Base-by-base conservation (phyloP, 2,329 filamentous ascomycete genomes). In the Beauveria caledonica region DNA sequence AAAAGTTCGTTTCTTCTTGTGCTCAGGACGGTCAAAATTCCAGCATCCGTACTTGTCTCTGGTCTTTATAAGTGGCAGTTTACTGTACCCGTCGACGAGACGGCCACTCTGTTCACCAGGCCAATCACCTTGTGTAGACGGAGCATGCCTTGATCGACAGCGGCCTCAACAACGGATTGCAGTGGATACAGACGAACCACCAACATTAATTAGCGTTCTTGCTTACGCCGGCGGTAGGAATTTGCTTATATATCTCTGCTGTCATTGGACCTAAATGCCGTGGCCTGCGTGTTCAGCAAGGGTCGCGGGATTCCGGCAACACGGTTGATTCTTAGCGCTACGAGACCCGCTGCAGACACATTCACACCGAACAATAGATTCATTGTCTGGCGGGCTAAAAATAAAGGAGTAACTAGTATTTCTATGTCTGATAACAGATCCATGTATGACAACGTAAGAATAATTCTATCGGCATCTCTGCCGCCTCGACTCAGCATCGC, bases 401-500 rank as follows among this genome's bases (percentile, higher is more conserved):
- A n/a, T 5, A 27, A 42, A 13, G 2, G 13, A 36, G 33, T 15
- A 36, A 36, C 11, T 36, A 15, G 33, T 10, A 21, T 51, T 13
- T 36, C 48, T 3, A 36, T 51, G 1, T 51, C 25, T 21, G 21
- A 33, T 13, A 6, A 52, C 15, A 19, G 9, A 19, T 10, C 10
- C 19, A 19, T 19, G 11, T 6, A 42, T 19, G 17, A 19, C 7
- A 42, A 42, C 7, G 17, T 42, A 19, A 42, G 19, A 42, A 3
- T 1, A 19, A 42, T 42, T 42, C 17, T 19, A 36, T 36, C 11
- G 33, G 33, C 17, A 42, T 5, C 7, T 19, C 40, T 19, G 17
- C 46, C 10, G 15, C 23, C 46, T 21, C 53, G 10, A 17, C 23
- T 62, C 42, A 66, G 27, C 64, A 66, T 23, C 49, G 17, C 1